A percentile compares a stretch with the other conserved stretches of the same genome.
Conservation (phyloP, 345 rosid genomes). For the Hypericum perforatum region DNA sequence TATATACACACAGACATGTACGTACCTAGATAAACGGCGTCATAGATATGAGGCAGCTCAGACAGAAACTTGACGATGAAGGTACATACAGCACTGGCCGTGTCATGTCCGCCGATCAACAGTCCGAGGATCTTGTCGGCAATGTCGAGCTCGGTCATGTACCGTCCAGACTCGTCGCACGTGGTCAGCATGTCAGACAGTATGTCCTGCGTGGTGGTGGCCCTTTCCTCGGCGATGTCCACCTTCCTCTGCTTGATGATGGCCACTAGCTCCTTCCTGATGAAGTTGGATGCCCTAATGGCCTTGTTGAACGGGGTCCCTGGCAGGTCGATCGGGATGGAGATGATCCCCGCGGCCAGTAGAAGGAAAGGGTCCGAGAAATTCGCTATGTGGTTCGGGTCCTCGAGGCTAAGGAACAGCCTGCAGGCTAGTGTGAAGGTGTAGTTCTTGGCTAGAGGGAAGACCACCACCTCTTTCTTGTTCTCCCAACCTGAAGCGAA, state of each 20-base stretch:
- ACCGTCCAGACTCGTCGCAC: constrained; percentile 21
- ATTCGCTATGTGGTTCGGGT: constrained; percentile 18
- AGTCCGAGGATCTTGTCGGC: constrained; percentile 31
- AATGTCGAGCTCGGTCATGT: constrained; percentile 26
- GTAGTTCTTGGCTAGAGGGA: constrained; percentile 26
- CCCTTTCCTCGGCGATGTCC: constrained; percentile 16
- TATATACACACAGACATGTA: too few relatives aligned
- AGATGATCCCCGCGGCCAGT: constrained; percentile 19
- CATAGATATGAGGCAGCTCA: constrained; percentile 23
- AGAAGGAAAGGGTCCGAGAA: constrained; percentile 16
- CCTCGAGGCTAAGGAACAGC: constrained; percentile 23
- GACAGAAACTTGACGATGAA: constrained; percentile 29
- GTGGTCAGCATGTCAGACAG: constrained; percentile 23
- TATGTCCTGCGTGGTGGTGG: constrained; percentile 19
- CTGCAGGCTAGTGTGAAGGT: constrained; percentile 28
- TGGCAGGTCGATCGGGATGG: constrained; percentile 23
- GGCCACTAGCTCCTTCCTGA: constrained; percentile 23
- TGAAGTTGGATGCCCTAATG: constrained; percentile 21
- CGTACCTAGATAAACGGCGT: constrained; percentile 23
- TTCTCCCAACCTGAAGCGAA: constrained; percentile 20
- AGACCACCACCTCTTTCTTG: constrained; percentile 20
- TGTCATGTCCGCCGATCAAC: constrained; percentile 34
- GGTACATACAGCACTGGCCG: constrained; percentile 30
- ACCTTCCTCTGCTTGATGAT: constrained; percentile 26
- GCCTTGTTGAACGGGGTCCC: constrained; percentile 24